Percentiles rank a stretch among this genome's conserved stretches.
Conservation (phyloP, 179 eudicot genomes). For the Beta lomatogona region DNA sequence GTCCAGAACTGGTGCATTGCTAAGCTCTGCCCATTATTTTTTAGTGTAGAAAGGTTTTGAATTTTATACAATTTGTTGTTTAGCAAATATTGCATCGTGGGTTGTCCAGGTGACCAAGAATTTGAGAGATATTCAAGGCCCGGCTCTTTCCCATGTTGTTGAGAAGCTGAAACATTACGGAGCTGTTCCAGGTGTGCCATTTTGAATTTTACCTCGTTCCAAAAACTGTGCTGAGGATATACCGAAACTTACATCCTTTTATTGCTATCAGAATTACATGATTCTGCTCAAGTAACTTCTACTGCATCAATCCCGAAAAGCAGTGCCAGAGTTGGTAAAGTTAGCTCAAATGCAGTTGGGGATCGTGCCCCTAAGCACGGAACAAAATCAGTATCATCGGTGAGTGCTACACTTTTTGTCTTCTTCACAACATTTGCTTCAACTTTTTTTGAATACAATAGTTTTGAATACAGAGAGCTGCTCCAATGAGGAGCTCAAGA, state of each 20-base stretch:
- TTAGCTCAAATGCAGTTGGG: slow-evolving; percentile 49
- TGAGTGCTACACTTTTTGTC: slow-evolving; percentile 31
- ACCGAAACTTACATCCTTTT: slow-evolving; percentile 7
- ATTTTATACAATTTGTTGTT: neutral
- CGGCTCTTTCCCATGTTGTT: slow-evolving; percentile 71
- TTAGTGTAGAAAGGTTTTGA: neutral
- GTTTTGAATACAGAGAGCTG: slow-evolving; percentile 56
- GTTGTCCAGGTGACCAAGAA: slow-evolving; percentile 70
- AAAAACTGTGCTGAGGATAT: neutral
- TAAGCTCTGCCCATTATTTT: neutral
- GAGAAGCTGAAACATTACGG: slow-evolving; percentile 73
- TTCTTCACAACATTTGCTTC: neutral
- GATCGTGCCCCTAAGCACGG: slow-evolving; percentile 74
- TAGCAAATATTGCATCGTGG: slow-evolving; percentile 11
- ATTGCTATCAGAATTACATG: slow-evolving; percentile 52
- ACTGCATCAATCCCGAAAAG: slow-evolving; percentile 49
- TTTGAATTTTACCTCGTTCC: neutral
- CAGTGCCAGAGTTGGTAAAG: slow-evolving; percentile 56
- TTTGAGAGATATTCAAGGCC: slow-evolving; percentile 88
- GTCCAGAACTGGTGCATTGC: slow-evolving; percentile 61
- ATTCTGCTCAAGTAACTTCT: slow-evolving; percentile 50
- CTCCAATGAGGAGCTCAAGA: slow-evolving; percentile 60
- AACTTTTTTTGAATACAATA: slow-evolving; percentile 1
- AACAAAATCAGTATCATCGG: slow-evolving; percentile 62
- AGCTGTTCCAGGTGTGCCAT: slow-evolving; percentile 57